Evolutionary conservation across 2,329 filamentous ascomycete species (phyloP), one percentile per base, ranked within the genome.

Genomic region (Claviceps monticola): DNA sequence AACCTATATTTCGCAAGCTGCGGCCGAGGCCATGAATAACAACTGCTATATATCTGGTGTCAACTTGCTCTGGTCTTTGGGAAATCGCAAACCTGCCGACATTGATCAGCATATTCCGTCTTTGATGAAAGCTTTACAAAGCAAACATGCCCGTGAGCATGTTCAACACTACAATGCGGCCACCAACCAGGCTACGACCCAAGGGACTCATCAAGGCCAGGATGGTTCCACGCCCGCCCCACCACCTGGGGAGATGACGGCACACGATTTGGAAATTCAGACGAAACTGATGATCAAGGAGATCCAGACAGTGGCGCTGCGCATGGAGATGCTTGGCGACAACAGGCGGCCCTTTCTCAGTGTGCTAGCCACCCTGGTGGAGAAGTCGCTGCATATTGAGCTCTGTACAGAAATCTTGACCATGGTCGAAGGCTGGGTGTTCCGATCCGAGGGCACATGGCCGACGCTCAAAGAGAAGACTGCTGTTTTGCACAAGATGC

Each of bases 401-500:
- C 77, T 99, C 7, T 97, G 93, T 66, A 84, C 88, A 61, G 95
- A 95, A 70, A 90, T 98, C 51, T 72, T 99, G 29, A 82, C 84
- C 49, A 91, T 98, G 79, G 91, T 96, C 4, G 91, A 97, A 64
- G 79, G 77, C 36, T 99, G 94, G 94, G 87, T 98, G 5, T 98
- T 99, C 73, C 81, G 88, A 57, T 93, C 88, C 0, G 90, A 88
- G 53, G 93, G 95, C 56, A 93, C 89, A 2, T 96, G 93, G 77
- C 93, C 93, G 0, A 98, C 93, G 0, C 76, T 98, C 1, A 99
- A 99, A 67, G 94, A 98, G 69, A 98, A 98, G 73, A 97, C 91
- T 0, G 94, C 94, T 1, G 93, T 99, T 1, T 72, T 99, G n/a
- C 90, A 95, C 61, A 99, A 98, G 71, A 99, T 99, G 93, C 73